phyloP scores from a whole-genome alignment of 2,329 filamentous ascomycete genomes.

The Fusarium aywerte region DNA sequence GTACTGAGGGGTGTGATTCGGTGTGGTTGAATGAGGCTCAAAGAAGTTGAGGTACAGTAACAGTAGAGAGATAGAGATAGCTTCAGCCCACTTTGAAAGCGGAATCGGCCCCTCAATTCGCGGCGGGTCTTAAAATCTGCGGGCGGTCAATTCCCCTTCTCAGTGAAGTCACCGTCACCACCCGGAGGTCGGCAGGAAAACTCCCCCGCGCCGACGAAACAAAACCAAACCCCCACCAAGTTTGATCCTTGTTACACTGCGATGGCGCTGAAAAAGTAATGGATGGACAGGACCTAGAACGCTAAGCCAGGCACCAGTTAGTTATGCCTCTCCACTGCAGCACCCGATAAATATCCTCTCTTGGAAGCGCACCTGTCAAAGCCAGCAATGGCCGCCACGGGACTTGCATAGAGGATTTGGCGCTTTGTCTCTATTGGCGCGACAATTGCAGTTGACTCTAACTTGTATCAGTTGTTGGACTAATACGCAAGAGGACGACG shows the following conservation, averaged over 20 bases:
- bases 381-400: conserved; percentile 33
- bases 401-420: conserved; percentile 12
- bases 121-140: conserved; percentile 24
- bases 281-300: conserved; percentile 1
- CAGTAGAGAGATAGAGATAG: conserved; percentile 18
- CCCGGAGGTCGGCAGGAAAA: conserved; percentile 23
- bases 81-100: conserved; percentile 26
- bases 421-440: conserved; percentile 39
- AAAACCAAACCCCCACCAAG: conserved; percentile 17
- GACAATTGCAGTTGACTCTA: conserved; percentile 30
- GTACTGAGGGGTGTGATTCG: neutral
- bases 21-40: conserved; percentile 16
- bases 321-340: conserved; percentile 21
- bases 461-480: conserved; percentile 5
- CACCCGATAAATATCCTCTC: conserved; percentile 26
- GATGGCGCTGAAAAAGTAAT: neutral
- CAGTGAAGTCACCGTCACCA: neutral
- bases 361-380: conserved; percentile 44
- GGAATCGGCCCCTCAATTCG: conserved; percentile 28
- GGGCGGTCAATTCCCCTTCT: conserved; percentile 1
- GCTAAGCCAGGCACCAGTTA: conserved; percentile 24
- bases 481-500: conserved; percentile 14
- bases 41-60: conserved; percentile 2
- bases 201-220: conserved; percentile 10
- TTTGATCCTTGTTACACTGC: neutral